Base-by-base conservation (phyloP, 305 asterid species). In the Fraxinus dipetala region DNA sequence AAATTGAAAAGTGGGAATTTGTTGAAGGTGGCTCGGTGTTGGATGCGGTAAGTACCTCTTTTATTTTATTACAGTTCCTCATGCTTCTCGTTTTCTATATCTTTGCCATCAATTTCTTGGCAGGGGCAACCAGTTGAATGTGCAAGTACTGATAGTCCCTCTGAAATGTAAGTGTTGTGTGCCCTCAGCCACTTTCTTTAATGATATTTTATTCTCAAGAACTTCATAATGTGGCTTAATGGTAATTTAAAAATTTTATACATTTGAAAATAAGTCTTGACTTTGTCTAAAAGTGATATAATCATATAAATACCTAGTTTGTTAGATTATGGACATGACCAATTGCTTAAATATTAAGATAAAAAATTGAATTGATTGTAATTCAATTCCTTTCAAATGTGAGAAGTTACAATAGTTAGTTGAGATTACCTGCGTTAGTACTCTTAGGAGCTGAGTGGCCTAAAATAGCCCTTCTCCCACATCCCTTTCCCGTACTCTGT, bases 111-210 rank as follows among this genome's bases (percentile, higher is more conserved):
- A 32, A 65, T 75, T 51, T 67, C 51, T 82, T 45, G 85, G 83
- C 90, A 94, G 98, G 97, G 82, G 80, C 90, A 85, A 80, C 89
- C 82, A 76, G 89, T 56, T 83, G 98, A 90, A 81, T 85, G 81
- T 81, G 87, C 93, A 84, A 88, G 91, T 83, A 89, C 79, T 59
- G 97, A 90, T 84, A 84, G 91, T 78, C 83, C 95, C 78, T 73
- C 95, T 48, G 97, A 88, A 67, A 82, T 85, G 99, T 96, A 91
- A 85, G 97, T 87, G 34, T 82, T 34, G 69, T 48, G 63, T n/a
- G 48, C 80, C 36, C 72, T 75, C 72, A 76, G 43, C 76, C 56
- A 43, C 69, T 45, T 51, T 48, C 28, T 74, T 34, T 32, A 31
- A 32, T n/a, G 45, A 69, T 72, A 31, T 40, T 73, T 78, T 65